Conservation (phyloP, 2,329 filamentous ascomycete genomes). For the Trichophaea hybrida region DNA sequence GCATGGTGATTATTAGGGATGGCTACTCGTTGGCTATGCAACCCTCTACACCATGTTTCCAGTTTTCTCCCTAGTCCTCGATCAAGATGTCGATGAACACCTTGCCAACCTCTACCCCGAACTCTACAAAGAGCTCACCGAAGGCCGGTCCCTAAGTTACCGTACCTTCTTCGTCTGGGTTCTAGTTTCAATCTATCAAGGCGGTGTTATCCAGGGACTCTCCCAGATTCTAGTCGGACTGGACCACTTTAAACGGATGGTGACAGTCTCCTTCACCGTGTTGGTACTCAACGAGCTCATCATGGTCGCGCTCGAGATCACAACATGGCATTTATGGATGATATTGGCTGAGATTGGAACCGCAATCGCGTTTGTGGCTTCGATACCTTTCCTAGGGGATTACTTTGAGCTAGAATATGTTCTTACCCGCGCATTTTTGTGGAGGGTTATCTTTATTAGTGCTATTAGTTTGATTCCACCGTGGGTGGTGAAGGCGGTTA, state of each 20-base stretch:
- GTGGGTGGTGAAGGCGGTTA: constrained; percentile 72
- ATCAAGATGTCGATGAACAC: constrained; percentile 87
- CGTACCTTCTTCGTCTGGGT: constrained; percentile 96
- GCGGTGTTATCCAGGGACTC: constrained; percentile 80
- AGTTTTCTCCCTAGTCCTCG: constrained; percentile 83
- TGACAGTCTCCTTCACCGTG: constrained; percentile 80
- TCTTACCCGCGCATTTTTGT: constrained; percentile 66
- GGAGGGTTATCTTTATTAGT: constrained; percentile 68
- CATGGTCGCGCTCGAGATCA: constrained; percentile 95
- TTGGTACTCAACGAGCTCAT: constrained; percentile 86
- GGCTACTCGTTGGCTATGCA: constrained; percentile 91
- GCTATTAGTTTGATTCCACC: constrained; percentile 73
- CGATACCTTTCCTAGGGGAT: constrained; percentile 69
- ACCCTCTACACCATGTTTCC: constrained; percentile 90
- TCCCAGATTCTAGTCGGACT: constrained; percentile 74
- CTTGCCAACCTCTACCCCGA: constrained; percentile 92
- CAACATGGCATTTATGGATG: constrained; percentile 52
- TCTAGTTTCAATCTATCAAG: constrained; percentile 86
- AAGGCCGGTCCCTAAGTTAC: constrained; percentile 73
- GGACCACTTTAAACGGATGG: constrained; percentile 50
- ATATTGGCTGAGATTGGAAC: constrained; percentile 21
- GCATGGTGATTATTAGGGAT: constrained; percentile 42
- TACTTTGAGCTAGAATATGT: constrained; percentile 82
- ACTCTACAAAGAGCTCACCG: constrained; percentile 92
- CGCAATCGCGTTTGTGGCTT: constrained; percentile 53